Base-by-base conservation (phyloP, 129 eudicot species). In the Ambrosia trifida region DNA sequence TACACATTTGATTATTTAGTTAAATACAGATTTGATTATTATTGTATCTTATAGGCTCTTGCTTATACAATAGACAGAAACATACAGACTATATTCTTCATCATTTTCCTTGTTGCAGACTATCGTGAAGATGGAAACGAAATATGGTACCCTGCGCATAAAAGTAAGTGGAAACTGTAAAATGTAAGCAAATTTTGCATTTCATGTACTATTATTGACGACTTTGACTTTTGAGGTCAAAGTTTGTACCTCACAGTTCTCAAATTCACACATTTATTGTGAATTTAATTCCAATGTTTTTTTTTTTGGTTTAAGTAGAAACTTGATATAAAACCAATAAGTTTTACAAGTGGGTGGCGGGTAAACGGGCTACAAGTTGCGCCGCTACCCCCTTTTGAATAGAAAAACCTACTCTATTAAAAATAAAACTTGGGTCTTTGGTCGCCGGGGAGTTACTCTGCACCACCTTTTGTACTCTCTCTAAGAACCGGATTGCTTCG, bases 51-150 rank as follows among this genome's bases (percentile, higher is more conserved):
- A 2, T 18, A 61, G 70, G 43, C 18, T 71, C 60, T 7, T n/a
- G 24, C 11, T 36, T 58, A 24, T 51, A 16, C 4, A 58, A n/a
- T 54, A 33, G 33, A 73, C 67, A 3, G 7, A 68, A 20, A 30
- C 24, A 11, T 74, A 43, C 53, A 36, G 64, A 64, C 14, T 28
- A 8, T 70, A 5, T 17, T 28, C 20, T 68, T 54, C 32, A 69
- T 68, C 24, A 38, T 77, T 61, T 72, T 54, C 52, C 53, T 75
- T 60, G 16, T 72, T 81, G 72, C 83, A 94, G 98, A 95, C 95
- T 28, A 94, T 89, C n/a, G 73, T 89, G 75, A 95, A 85, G 68
- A 73, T 93, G 84, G 90, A 85, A 51, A 93, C 98, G 4, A 74
- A 87, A 44, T 74, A 81, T 66, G 98, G 98, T 9, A 76, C 84